phyloP scores from a whole-genome alignment of 2,329 filamentous ascomycete genomes.

The Alternaria brassicae region DNA sequence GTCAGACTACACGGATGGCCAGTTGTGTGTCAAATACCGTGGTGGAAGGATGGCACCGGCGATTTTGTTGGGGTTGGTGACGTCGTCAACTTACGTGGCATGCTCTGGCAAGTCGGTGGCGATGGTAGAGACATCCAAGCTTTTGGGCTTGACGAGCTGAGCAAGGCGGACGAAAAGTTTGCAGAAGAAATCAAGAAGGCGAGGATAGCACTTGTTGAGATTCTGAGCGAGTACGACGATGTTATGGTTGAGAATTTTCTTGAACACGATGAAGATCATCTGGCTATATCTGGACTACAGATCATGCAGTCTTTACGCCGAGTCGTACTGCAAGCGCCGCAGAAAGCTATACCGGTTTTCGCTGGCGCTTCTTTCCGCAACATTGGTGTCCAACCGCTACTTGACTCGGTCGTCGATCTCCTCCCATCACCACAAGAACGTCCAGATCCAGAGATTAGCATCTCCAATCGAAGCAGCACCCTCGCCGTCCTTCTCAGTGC shows the following conservation, averaged over 20 bases:
- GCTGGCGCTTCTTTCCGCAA: conserved; percentile 93
- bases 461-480: conserved; percentile 65
- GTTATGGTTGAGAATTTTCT: conserved; percentile 83
- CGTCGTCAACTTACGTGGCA: conserved; percentile 74
- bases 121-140: conserved; percentile 70
- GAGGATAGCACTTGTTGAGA: conserved; percentile 78
- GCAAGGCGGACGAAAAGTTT: conserved; percentile 58
- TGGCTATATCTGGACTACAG: conserved; percentile 68
- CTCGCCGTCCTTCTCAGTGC: conserved; percentile 57
- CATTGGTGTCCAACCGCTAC: conserved; percentile 88
- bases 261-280: conserved; percentile 74
- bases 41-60: conserved; percentile 79
- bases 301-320: conserved; percentile 78
- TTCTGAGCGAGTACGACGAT: conserved; percentile 88
- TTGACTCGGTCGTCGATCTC: conserved; percentile 88
- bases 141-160: conserved; percentile 63
- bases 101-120: conserved; percentile 73
- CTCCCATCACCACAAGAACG: conserved; percentile 83
- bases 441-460: conserved; percentile 77
- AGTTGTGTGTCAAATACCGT: conserved; percentile 91
- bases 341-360: conserved; percentile 82
- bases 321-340: conserved; percentile 71
- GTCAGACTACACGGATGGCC: conserved; percentile 82
- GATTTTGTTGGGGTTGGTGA: conserved; percentile 85
- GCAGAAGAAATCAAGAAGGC: conserved; percentile 76